A percentile compares a stretch with the other conserved stretches of the same genome.
phyloP scores from a whole-genome alignment of 148 eudicot species.

The Cornus controversa region DNA sequence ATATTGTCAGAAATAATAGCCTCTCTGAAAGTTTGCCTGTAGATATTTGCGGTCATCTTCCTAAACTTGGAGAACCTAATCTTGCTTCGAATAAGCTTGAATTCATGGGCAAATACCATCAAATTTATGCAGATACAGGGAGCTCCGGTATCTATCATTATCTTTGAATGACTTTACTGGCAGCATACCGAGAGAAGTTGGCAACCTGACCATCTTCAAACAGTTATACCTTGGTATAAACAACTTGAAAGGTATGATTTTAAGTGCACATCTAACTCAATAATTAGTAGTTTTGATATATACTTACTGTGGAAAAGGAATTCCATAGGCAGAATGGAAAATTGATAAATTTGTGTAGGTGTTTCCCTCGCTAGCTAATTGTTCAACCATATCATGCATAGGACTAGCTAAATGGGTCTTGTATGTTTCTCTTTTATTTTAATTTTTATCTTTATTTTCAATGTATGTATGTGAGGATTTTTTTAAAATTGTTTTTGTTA shows the following conservation, averaged over 20 bases:
- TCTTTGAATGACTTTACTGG: conserved; percentile 1
- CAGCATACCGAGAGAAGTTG: neutral
- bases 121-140: neutral
- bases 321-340: no score
- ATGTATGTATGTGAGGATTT: no score
- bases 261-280: no score
- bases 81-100: conserved; percentile 8
- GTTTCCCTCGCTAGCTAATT: no score
- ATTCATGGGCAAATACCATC: conserved; percentile 14
- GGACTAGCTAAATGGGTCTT: no score
- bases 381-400: no score
- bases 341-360: no score
- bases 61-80: conserved; percentile 7
- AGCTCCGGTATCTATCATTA: conserved; percentile 4
- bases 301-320: no score
- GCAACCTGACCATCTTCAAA: neutral
- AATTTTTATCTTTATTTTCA: no score
- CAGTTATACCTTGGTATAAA: conserved; percentile 11
- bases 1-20: conserved; percentile 2
- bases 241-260: neutral
- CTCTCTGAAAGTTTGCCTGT: conserved; percentile 8
- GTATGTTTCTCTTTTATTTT: no score
- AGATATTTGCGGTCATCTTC: conserved; percentile 14
- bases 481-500: no score
- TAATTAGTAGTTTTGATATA: no score